Conservation (phyloP, 2,329 filamentous ascomycete genomes). For the Neonectria magnoliae region DNA sequence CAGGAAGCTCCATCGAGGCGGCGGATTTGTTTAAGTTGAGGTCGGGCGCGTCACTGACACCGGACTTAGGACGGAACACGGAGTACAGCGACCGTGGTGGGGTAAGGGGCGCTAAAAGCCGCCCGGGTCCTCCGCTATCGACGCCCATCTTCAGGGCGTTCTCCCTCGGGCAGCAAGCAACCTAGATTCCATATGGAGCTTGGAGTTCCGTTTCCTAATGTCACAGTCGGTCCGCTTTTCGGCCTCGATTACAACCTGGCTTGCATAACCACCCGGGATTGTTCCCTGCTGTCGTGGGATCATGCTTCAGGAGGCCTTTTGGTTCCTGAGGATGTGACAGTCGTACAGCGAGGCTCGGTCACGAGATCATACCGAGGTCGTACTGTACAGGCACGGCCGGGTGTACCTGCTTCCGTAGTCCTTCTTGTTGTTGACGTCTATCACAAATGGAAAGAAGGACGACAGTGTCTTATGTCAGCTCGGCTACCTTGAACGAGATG, state of each 20-base stretch:
- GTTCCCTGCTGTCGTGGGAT: not conserved
- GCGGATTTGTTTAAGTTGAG: constrained; percentile 23
- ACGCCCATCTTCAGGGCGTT: constrained; percentile 1
- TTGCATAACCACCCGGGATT: not conserved
- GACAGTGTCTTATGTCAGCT: not conserved
- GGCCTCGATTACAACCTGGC: not conserved
- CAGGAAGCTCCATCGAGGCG: constrained; percentile 39
- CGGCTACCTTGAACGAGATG: not conserved
- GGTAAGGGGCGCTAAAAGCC: constrained; percentile 23
- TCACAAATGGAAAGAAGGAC: not conserved
- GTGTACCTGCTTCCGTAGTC: not conserved
- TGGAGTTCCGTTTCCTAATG: not conserved
- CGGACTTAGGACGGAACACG: constrained; percentile 42
- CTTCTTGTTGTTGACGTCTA: not conserved
- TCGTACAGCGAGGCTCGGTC: not conserved
- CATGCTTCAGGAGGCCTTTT: not conserved
- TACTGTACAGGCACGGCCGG: not conserved
- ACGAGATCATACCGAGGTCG: not conserved
- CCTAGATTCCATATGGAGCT: not conserved
- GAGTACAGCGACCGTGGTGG: constrained; percentile 34
- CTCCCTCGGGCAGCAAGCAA: no score
- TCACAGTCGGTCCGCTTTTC: not conserved
- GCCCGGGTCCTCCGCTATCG: constrained; percentile 17
- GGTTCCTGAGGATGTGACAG: not conserved
- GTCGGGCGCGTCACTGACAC: constrained; percentile 35